A percentile compares a stretch with the other conserved stretches of the same genome.
Evolutionary conservation across 176 grass and related monocot genomes (phyloP).

Genomic region (Stipa capillata): DNA sequence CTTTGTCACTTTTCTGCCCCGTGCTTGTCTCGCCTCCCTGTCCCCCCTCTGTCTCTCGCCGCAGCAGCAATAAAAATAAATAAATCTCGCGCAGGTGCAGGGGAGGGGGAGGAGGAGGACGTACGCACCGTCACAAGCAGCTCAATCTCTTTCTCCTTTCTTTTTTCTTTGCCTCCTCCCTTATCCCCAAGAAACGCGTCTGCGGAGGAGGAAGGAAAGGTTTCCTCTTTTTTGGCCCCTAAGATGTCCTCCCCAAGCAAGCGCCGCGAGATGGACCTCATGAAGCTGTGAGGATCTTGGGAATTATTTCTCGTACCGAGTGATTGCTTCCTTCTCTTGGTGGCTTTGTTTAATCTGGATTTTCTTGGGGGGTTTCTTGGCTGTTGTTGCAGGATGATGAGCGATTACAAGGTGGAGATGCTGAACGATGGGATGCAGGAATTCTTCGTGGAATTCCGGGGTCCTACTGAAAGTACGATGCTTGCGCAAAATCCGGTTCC

Average conservation of each 20-base stretch:
- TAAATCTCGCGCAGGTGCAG: conserved; percentile 22
- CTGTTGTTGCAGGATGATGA: conserved; percentile 85
- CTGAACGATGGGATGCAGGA: conserved; percentile 98
- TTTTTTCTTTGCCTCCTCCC: neutral
- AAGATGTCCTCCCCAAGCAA: conserved; percentile 88
- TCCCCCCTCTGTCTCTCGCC: neutral
- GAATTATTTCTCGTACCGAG: neutral
- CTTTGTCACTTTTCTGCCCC: conserved; percentile 28
- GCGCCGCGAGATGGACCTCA: conserved; percentile 93
- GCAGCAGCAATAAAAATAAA: conserved; percentile 19
- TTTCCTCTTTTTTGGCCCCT: neutral
- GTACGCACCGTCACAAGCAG: conserved; percentile 28
- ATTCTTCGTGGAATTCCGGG: conserved; percentile 89
- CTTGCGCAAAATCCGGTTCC: neutral
- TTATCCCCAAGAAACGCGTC: conserved; percentile 31
- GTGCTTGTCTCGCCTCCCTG: conserved; percentile 17
- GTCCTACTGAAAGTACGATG: conserved; percentile 76
- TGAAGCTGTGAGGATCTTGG: conserved; percentile 70
- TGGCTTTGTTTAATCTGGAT: conserved; percentile 9
- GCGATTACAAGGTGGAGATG: conserved; percentile 99
- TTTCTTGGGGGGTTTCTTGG: conserved; percentile 13
- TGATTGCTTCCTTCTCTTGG: conserved; percentile 2
- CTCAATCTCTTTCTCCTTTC: conserved; percentile 12
- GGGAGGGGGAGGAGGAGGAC: conserved; percentile 1
- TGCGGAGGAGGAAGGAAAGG: neutral